These are phyloP conservation scores for Neotropicomus parvogracilis DNA, from an alignment of 1,284 basidiomycete genomes.

Conservation along the genomic window DNA sequence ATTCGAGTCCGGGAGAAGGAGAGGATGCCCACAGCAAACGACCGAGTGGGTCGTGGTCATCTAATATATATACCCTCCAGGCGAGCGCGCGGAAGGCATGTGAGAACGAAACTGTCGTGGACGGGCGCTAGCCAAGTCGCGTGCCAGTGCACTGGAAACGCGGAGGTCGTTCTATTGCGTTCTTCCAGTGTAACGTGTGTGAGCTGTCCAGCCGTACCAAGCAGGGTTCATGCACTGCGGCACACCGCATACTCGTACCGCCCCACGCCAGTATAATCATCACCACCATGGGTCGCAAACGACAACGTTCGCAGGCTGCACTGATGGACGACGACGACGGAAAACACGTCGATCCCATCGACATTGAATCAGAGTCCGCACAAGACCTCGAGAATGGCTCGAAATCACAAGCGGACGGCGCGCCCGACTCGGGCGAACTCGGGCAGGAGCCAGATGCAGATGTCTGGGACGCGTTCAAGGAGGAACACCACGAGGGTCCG, in stretches of 20 bases:
- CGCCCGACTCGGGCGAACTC: conserved; percentile 21
- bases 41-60: background rate
- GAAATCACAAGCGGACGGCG: conserved; percentile 5
- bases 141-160: background rate
- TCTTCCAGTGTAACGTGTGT: background rate
- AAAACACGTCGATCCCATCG: conserved; percentile 4
- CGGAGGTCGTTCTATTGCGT: conserved; percentile 1
- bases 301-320: conserved; percentile 44
- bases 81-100: too few species aligned
- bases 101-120: too few species aligned
- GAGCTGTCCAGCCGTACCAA: too few species aligned
- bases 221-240: too few species aligned
- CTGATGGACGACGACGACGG: conserved; percentile 34
- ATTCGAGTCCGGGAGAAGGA: background rate
- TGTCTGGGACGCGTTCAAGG: conserved; percentile 73
- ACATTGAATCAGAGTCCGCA: conserved; percentile 8
- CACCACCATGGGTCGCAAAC: conserved; percentile 40
- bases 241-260: too few species aligned
- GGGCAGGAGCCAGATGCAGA: conserved; percentile 57
- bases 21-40: conserved; percentile 1
- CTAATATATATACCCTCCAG: conserved; percentile 12
- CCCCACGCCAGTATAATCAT: background rate
- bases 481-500: conserved; percentile 75
- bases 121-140: too few species aligned
- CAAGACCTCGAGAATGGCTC: conserved; percentile 9